These are phyloP conservation scores for Noccaea bulbosa DNA, from an alignment of 345 rosid genomes.

Conservation along the genomic window DNA sequence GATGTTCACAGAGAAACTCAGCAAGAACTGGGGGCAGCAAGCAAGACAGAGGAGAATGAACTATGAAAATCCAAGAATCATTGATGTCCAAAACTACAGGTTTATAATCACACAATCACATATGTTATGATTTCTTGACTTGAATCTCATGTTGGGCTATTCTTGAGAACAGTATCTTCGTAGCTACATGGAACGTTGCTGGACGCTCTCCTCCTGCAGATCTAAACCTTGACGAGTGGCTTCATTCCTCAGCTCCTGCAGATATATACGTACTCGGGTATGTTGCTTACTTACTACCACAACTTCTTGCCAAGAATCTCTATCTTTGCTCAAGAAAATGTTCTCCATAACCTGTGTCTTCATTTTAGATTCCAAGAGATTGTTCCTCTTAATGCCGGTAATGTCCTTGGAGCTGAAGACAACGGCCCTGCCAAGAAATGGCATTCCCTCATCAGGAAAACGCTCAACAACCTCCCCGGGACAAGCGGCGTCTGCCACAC, in stretches of 20 bases:
- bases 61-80: conserved; percentile 89
- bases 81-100: conserved; percentile 97
- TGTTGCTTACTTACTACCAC: conserved; percentile 29
- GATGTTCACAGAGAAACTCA: conserved; percentile 70
- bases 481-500: conserved; percentile 62
- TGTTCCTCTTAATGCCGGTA: conserved; percentile 97
- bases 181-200: conserved; percentile 96
- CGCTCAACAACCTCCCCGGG: conserved; percentile 82
- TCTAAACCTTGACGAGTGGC: conserved; percentile 92
- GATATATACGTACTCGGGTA: conserved; percentile 98
- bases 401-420: conserved; percentile 96
- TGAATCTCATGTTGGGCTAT: conserved; percentile 9
- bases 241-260: conserved; percentile 94
- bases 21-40: conserved; percentile 68
- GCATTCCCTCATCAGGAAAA: conserved; percentile 77
- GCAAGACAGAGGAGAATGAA: conserved; percentile 78
- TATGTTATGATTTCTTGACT: conserved; percentile 4
- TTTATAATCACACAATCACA: conserved; percentile 18
- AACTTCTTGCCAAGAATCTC: neutral
- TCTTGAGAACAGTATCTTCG: conserved; percentile 73
- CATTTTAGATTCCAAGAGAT: conserved; percentile 89
- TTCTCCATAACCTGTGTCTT: conserved; percentile 6
- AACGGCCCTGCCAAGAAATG: conserved; percentile 98
- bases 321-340: conserved; percentile 22
- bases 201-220: conserved; percentile 90